These are phyloP conservation scores for Nyssa sinensis DNA, from an alignment of 148 eudicot genomes.

Conservation along the genomic window DNA sequence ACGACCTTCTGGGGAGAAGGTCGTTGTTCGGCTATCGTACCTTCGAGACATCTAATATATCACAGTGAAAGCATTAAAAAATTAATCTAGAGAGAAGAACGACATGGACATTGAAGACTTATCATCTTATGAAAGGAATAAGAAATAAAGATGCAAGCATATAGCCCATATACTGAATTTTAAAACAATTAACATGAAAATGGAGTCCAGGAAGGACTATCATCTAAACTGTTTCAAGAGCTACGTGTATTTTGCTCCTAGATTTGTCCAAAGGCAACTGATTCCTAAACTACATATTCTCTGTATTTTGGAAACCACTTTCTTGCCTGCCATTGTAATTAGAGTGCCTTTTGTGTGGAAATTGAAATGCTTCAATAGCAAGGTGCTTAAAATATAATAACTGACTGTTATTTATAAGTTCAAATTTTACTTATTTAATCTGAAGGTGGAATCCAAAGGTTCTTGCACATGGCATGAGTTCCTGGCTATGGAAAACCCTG, in stretches of 20 bases:
- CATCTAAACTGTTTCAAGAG: background rate
- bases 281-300: background rate
- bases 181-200: background rate
- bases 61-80: background rate
- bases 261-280: background rate
- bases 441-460: too few relatives aligned
- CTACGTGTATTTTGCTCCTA: too few relatives aligned
- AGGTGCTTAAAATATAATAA: too few relatives aligned
- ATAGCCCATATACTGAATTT: background rate
- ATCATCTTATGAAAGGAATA: background rate
- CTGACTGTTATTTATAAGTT: too few relatives aligned
- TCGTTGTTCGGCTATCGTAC: conserved; percentile 91
- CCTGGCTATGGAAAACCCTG: too few relatives aligned
- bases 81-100: background rate
- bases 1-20: conserved; percentile 96
- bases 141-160: background rate
- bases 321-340: background rate
- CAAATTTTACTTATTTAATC: too few relatives aligned
- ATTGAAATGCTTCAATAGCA: too few relatives aligned
- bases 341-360: conserved; percentile 1
- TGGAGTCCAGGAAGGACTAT: background rate
- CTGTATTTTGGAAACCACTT: too few relatives aligned
- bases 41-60: conserved; percentile 61
- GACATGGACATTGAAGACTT: too few relatives aligned
- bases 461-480: too few relatives aligned